Evolutionary conservation across 345 rosid species (phyloP).

Genomic region (Sonneratia caseolaris): DNA sequence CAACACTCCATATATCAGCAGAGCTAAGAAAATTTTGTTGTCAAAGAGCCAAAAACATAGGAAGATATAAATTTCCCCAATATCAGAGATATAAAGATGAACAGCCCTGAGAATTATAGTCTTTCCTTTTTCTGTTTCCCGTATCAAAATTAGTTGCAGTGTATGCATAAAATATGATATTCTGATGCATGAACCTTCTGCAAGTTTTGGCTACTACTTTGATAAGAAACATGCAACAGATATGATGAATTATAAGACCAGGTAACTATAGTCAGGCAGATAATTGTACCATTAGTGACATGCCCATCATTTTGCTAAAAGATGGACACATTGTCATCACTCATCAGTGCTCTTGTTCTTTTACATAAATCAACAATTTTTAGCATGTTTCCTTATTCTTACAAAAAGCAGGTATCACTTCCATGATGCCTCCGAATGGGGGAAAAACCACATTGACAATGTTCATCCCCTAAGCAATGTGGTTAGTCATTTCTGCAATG

Average conservation of each 20-base stretch:
- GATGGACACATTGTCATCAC: no score
- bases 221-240: background rate
- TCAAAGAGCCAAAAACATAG: background rate
- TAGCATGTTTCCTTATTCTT: no score
- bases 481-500: background rate
- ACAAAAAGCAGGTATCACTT: no score
- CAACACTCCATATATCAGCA: slow-evolving; percentile 96
- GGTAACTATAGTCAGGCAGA: background rate
- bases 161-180: background rate
- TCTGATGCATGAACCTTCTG: background rate
- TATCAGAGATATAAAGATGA: background rate
- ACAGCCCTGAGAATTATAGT: background rate
- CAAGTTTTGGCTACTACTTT: background rate
- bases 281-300: background rate
- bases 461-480: background rate
- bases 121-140: background rate
- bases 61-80: background rate
- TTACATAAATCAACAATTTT: no score
- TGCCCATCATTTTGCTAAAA: background rate
- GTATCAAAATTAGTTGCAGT: no score
- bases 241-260: background rate
- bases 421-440: no score
- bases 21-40: slow-evolving; percentile 43
- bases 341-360: no score
- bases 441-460: no score